These are phyloP conservation scores for Zea luxurians DNA, from an alignment of 176 grass and related monocot genomes.

Conservation along the genomic window DNA sequence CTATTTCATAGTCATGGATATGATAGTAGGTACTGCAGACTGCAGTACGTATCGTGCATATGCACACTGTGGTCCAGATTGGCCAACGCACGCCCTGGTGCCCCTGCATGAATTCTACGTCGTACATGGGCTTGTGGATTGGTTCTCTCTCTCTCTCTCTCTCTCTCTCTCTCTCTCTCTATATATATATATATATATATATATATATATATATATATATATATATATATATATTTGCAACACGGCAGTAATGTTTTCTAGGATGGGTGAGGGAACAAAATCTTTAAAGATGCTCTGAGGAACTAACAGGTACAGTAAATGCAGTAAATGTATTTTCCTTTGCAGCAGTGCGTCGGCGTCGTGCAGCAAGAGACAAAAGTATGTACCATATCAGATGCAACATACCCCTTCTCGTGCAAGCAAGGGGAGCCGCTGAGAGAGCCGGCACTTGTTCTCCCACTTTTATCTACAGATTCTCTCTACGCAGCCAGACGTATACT, in stretches of 20 bases:
- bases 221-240: neutral
- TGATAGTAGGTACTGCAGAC: too few relatives aligned
- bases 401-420: conserved; percentile 54
- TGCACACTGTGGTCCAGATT: too few relatives aligned
- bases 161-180: too few relatives aligned
- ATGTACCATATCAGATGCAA: conserved; percentile 43
- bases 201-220: too few relatives aligned
- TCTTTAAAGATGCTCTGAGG: conserved; percentile 9
- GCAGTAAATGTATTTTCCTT: conserved; percentile 30
- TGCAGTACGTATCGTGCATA: too few relatives aligned
- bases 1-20: too few relatives aligned
- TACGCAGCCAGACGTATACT: conserved; percentile 36
- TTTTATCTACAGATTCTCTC: conserved; percentile 46
- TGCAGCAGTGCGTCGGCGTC: neutral
- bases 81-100: too few relatives aligned
- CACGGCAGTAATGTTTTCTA: neutral
- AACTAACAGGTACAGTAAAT: conserved; percentile 19
- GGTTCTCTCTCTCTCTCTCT: too few relatives aligned
- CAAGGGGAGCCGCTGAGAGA: conserved; percentile 25
- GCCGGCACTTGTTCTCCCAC: conserved; percentile 40
- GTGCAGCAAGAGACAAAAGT: conserved; percentile 43
- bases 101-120: too few relatives aligned
- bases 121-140: too few relatives aligned
- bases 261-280: neutral
- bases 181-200: too few relatives aligned